Evolutionary conservation across 495 filamentous ascomycete species (phyloP), one percentile per base, ranked within the genome.

Genomic region (Aspergillus conjunctus): DNA sequence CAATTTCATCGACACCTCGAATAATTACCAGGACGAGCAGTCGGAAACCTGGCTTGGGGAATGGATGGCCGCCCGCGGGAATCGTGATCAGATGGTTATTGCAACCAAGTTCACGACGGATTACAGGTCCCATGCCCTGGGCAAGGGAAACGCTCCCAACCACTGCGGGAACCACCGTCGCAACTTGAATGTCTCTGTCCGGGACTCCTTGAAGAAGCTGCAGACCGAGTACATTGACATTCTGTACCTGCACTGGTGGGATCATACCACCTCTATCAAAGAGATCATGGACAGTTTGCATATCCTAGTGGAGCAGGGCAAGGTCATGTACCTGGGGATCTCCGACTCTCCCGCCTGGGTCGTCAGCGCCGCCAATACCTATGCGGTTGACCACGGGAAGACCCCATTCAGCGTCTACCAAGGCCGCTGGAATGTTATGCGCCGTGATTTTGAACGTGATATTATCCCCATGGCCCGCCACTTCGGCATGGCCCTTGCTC

Each of bases 1-100:
- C 26, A 92, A 92, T 73, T 91, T 91, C 75, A 85, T 92, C 60
- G 89, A 92, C 66, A 91, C 88, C 4, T 71, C 86, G 34, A 88
- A 85, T 67, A 84, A 81, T 68, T 92, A 92, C 73, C 88, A 91
- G 61, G 71, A 71, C 61, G 86, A 83, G 58, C 76, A 92, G 61
- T 89, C 87, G 7, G 90, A 93, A 69, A 64, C 65, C 4, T 91
- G 87, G 88, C 76, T 93, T 51, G 90, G 90, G 18, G 89, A 91
- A 59, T 92, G 89, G 89, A 85, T 92, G 80, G 74, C 75, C 6
- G 39, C 66, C n/a, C 73, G 79, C 14, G 68, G 71, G 1, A 77
- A 76, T 31, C 77, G 87, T 0, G 85, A 88, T 56, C 70, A 85
- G 58, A 80, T 89, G 50, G 87, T 93, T 20, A n/a, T 63, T 32